Base-by-base conservation (phyloP, 2,329 filamentous ascomycete species). In the Curvularia verruculosa region DNA sequence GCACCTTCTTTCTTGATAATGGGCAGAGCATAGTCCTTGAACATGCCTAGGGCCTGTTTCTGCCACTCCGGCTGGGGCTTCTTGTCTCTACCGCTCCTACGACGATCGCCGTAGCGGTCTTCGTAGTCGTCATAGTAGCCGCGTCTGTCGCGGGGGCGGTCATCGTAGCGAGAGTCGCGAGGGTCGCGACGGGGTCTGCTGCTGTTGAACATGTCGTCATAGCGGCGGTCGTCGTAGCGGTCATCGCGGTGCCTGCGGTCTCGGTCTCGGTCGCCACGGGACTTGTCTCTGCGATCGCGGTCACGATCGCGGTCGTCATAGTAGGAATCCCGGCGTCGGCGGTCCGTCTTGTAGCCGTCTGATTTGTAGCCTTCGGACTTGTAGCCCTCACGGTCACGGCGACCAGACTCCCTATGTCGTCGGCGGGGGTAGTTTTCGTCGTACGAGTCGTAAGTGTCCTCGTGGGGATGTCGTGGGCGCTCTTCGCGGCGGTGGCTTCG, bases 1-100 rank as follows among this genome's bases (percentile, higher is more conserved):
- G 62, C 64, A 5, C 72, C 72, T 52, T 75, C 70, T 5, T 61
- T 63, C 60, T 75, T 75, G 60, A 75, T 74, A 5, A 71, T 61
- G 0, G 72, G 72, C 24, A 75, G 51, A 2, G 72, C 72, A 39
- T 75, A 75, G 12, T 69, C 58, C 41, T 65, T 71, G 56, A 75
- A 75, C 66, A 74, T 68, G 46, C 60, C 56, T 61, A 71, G 62
- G 1, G 70, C 72, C 52, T 75, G 63, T 36, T 60, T 64, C 61
- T 75, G 69, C 72, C 72, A 75, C 45, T 69, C 60, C 0, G 63
- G 66, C 52, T 19, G 31, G 1, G 3, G 44, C 46, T 65, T 66
- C 3, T 40, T 52, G 3, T 59, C 48, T 36, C 63, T 52, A 1
- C 54, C 56, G n/a, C 65, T 55, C 21, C 50, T 59, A 23, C 55